A percentile compares a stretch with the other conserved stretches of the same genome.
Conservation (phyloP, 805 yeast genomes). For the Starmerella vitae region DNA sequence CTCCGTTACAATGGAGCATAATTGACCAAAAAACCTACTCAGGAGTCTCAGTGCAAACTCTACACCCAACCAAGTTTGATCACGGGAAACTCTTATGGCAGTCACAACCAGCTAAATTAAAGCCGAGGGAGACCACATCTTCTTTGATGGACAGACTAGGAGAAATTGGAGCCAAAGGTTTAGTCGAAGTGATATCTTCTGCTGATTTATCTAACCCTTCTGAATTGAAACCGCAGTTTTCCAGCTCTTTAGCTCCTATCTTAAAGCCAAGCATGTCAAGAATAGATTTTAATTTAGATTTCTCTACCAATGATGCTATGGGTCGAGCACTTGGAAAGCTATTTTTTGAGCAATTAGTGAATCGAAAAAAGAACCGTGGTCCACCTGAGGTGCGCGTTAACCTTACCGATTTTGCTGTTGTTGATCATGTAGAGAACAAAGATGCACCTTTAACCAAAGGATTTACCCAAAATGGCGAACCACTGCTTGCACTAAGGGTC, state of each 20-base stretch:
- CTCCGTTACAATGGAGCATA: slow-evolving; percentile 75
- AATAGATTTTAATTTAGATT: slow-evolving; percentile 6
- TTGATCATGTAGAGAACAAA: not conserved
- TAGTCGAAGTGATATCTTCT: slow-evolving; percentile 34
- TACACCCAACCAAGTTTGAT: slow-evolving; percentile 81
- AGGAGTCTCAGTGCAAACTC: slow-evolving; percentile 80
- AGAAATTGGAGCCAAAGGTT: slow-evolving; percentile 44
- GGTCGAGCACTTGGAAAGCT: slow-evolving; percentile 20
- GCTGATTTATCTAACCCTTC: not conserved
- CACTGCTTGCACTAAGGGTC: slow-evolving; percentile 13
- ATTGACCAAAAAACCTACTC: slow-evolving; percentile 48
- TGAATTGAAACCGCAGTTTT: not conserved
- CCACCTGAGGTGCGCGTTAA: slow-evolving; percentile 12
- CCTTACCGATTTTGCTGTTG: slow-evolving; percentile 10
- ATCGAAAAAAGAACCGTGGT: slow-evolving; percentile 7
- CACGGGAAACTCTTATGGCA: slow-evolving; percentile 57
- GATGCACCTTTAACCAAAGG: not conserved
- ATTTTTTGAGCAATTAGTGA: slow-evolving; percentile 13
- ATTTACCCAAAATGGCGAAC: not conserved
- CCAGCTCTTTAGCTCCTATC: slow-evolving; percentile 14
- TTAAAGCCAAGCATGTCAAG: slow-evolving; percentile 7
- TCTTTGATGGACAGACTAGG: slow-evolving; percentile 43
- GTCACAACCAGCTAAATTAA: slow-evolving; percentile 34
- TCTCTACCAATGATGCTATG: slow-evolving; percentile 11
- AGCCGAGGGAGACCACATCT: slow-evolving; percentile 32